phyloP scores from a whole-genome alignment of 495 filamentous ascomycete genomes.

The Polyplosphaeria fusca region DNA sequence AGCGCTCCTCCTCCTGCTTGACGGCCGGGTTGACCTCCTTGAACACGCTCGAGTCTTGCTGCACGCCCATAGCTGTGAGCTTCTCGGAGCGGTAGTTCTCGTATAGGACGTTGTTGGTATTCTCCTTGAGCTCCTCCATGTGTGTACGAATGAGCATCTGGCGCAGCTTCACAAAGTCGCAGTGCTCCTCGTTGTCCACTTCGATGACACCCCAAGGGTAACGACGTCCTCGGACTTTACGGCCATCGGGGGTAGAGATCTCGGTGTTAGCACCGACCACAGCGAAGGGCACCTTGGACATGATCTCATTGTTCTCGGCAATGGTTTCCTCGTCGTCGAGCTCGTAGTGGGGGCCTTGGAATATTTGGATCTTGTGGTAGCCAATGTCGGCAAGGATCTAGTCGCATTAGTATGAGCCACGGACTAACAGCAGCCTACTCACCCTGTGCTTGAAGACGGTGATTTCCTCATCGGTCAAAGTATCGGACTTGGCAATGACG shows the following conservation, averaged over 20 bases:
- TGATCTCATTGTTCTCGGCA: conserved; percentile 99
- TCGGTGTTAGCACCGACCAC: conserved; percentile 95
- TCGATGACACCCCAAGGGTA: conserved; percentile 99
- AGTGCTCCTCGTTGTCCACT: conserved; percentile 99
- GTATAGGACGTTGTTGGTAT: conserved; percentile 98
- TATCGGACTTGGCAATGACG: conserved; percentile 98
- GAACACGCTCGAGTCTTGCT: conserved; percentile 97
- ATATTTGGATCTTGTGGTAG: conserved; percentile 95
- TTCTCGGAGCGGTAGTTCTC: conserved; percentile 99
- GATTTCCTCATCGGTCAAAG: conserved; percentile 95
- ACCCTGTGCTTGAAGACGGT: conserved; percentile 89
- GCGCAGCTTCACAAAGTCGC: conserved; percentile 98
- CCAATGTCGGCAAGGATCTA: conserved; percentile 97
- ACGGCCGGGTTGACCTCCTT: conserved; percentile 99
- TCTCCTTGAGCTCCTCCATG: conserved; percentile 99
- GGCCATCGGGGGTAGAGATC: conserved; percentile 84
- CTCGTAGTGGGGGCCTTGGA: conserved; percentile 96
- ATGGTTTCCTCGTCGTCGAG: conserved; percentile 99
- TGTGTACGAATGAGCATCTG: conserved; percentile 99
- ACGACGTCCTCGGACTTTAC: conserved; percentile 89
- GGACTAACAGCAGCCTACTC: conserved; percentile 41
- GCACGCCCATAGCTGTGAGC: conserved; percentile 95
- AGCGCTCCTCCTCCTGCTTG: conserved; percentile 98
- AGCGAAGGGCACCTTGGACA: conserved; percentile 99
- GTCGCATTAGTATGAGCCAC: conserved; percentile 25